Evolutionary conservation across 306 rosid genomes (phyloP).

Genomic region (Elaeagnus macrophylla): DNA sequence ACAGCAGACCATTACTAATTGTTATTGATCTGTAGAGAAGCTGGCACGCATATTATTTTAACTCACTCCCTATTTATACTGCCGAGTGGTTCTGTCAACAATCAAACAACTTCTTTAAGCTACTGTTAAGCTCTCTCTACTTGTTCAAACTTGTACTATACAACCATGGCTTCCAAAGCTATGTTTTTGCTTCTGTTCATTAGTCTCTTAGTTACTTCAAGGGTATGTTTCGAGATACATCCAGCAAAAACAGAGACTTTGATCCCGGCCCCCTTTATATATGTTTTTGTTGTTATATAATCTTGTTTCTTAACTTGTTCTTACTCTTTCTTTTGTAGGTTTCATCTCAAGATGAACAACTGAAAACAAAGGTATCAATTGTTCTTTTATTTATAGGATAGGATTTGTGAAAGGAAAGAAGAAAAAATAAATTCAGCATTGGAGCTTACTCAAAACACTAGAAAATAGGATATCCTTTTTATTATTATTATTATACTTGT

Average conservation of each 20-base stretch:
- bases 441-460: too few relatives aligned
- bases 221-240: constrained; percentile 31
- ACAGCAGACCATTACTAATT: too few relatives aligned
- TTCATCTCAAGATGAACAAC: constrained; percentile 29
- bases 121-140: constrained; percentile 12
- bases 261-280: neutral
- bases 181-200: constrained; percentile 27
- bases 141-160: neutral
- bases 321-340: constrained; percentile 20
- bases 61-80: constrained; percentile 34
- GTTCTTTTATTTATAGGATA: too few relatives aligned
- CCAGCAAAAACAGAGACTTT: too few relatives aligned
- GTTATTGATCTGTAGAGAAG: too few relatives aligned
- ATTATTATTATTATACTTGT: too few relatives aligned
- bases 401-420: too few relatives aligned
- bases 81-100: neutral
- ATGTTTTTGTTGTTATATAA: too few relatives aligned
- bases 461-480: too few relatives aligned
- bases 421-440: too few relatives aligned
- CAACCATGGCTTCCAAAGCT: constrained; percentile 43
- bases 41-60: too few relatives aligned
- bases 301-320: constrained; percentile 12
- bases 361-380: constrained; percentile 29
- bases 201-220: constrained; percentile 27
- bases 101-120: neutral